Evolutionary conservation across 1,284 basidiomycete species (phyloP).

Genomic region (Grifola frondosa): DNA sequence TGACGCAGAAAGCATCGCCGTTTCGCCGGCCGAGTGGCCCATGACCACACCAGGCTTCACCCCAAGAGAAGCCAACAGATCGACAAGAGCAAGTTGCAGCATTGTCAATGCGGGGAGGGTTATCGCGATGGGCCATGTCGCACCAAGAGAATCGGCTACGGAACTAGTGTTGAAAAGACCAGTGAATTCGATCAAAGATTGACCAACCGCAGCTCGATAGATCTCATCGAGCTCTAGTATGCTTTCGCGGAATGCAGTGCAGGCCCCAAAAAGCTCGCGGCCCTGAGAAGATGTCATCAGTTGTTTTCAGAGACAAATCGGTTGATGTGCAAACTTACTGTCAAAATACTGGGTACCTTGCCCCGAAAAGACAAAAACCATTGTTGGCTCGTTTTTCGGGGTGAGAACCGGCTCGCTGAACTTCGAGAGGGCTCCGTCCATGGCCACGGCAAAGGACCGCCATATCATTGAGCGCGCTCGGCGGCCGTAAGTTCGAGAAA

Average conservation of each 20-base stretch:
- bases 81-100: conserved; percentile 44
- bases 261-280: conserved; percentile 35
- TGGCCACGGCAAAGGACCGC: conserved; percentile 25
- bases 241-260: conserved; percentile 34
- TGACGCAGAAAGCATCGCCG: conserved; percentile 42
- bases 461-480: conserved; percentile 36
- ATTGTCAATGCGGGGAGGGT: conserved; percentile 41
- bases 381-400: conserved; percentile 25
- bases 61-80: conserved; percentile 36
- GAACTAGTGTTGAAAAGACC: conserved; percentile 30
- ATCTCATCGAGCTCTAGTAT: conserved; percentile 36
- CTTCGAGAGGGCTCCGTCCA: neutral
- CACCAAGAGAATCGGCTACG: conserved; percentile 23
- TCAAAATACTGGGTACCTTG: conserved; percentile 42
- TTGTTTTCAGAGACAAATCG: neutral
- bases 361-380: conserved; percentile 42
- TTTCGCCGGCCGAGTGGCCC: conserved; percentile 45
- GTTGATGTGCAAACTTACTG: conserved; percentile 23
- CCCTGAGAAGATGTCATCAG: conserved; percentile 26
- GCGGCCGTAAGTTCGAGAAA: conserved; percentile 25
- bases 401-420: conserved; percentile 27
- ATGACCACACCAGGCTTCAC: conserved; percentile 37
- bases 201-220: conserved; percentile 29
- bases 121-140: conserved; percentile 33
- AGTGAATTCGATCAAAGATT: conserved; percentile 32